A percentile compares a stretch with the other conserved stretches of the same genome.
Evolutionary conservation across 202 grass and related monocot species (phyloP).

Genomic region (Eragrostis tef): DNA sequence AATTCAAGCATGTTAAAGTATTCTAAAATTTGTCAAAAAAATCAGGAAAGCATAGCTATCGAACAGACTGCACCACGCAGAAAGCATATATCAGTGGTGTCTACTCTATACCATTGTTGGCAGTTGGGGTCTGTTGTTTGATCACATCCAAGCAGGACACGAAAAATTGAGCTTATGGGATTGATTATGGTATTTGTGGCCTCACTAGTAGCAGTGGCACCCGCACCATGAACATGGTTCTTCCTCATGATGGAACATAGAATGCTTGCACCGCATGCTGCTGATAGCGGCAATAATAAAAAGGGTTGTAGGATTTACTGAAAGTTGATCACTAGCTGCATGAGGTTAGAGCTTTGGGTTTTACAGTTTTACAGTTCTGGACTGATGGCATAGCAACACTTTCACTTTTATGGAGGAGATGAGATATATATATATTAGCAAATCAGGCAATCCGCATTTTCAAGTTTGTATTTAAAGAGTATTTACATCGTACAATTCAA

Average conservation of each 20-base stretch:
- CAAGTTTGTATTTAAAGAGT: constrained; percentile 10
- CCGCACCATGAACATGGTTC: constrained; percentile 1
- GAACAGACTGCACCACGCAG: neutral
- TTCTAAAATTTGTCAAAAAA: neutral
- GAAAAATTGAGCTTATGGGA: neutral
- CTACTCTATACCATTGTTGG: neutral
- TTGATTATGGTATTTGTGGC: neutral
- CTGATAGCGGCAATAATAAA: neutral
- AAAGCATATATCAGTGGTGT: neutral
- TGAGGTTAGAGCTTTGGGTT: constrained; percentile 1
- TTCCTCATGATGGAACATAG: constrained; percentile 9
- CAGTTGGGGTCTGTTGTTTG: constrained; percentile 18
- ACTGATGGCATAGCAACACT: neutral
- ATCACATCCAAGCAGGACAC: neutral
- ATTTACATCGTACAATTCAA: constrained; percentile 12
- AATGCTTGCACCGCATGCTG: neutral
- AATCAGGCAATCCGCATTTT: neutral
- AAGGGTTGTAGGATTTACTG: neutral
- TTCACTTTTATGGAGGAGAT: neutral
- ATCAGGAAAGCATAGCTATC: neutral
- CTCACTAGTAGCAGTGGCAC: constrained; percentile 7
- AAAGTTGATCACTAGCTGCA: neutral
- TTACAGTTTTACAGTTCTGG: constrained; percentile 14
- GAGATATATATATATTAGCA: no score
- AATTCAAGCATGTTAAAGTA: no score